Base-by-base conservation (phyloP, 2,329 filamentous ascomycete genomes). In the Pseudocercospora fijiensis region DNA sequence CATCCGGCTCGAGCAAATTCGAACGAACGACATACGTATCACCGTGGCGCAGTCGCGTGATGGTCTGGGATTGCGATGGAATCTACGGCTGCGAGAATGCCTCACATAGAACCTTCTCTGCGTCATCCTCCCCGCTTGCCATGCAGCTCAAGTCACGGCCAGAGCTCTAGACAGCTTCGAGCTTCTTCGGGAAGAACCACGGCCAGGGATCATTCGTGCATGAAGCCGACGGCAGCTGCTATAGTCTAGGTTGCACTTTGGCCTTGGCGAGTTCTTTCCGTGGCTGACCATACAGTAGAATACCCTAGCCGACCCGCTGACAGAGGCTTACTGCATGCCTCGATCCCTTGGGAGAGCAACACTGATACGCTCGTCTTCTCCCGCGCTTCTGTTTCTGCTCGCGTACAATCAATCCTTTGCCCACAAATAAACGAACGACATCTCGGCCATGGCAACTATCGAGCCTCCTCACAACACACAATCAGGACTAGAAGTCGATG, bases 401-500 rank as follows among this genome's bases (percentile, higher is more conserved):
- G 41, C 18, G 51, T 58, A 33, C 43, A 28, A 45, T 8, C 43
- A 28, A 45, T 8, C 13, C 24, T 49, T 3, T 24, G 26, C 20
- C 2, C 2, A 4, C 22, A 41, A 30, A 22, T 8, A n/a, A 16
- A 1, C 33, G 30, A 30, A n/a, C 4, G n/a, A 1, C 9, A 13
- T 8, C 18, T 57, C 33, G 45, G 27, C 18, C 30, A 57, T 43
- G 30, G 30, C 58, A 27, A 61, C 27, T 24, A 18, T n/a, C n/a
- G 24, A 24, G 28, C 8, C 33, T 37, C 18, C 10, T 30, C 43
- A 27, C 20, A 37, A 49, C 18, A 41, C 58, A 26, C 45, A 10
- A 13, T 64, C 62, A 28, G 45, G 52, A n/a, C 28, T 64, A 8
- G 58, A 64, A 41, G 58, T 61, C 8, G 45, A 47, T n/a, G 62